These are phyloP conservation scores for Ramalina intermedia DNA, from an alignment of 495 filamentous ascomycete genomes.

Conservation along the genomic window DNA sequence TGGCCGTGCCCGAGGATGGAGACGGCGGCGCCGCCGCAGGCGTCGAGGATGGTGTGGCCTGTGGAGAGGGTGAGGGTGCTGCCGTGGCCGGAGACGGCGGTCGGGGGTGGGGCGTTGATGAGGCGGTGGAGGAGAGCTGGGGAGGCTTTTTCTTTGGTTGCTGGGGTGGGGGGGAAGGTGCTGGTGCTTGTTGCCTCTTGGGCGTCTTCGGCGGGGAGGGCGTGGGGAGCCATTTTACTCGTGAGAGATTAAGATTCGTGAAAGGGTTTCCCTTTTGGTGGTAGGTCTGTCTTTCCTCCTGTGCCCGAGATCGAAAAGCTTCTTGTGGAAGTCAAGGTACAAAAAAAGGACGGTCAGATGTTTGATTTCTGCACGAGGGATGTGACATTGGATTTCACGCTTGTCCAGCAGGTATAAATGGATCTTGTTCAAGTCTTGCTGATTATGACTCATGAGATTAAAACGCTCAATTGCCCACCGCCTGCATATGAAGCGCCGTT, in stretches of 20 bases:
- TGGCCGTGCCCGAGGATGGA: slow-evolving; percentile 36
- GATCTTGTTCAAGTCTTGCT: no score
- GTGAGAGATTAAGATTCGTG: not conserved
- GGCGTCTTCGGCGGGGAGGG: not conserved
- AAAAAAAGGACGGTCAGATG: no score
- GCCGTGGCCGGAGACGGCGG: slow-evolving; percentile 29
- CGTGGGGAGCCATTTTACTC: not conserved
- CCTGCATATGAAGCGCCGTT: no score
- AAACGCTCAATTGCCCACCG: no score
- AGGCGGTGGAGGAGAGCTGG: slow-evolving; percentile 29
- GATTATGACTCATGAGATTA: no score
- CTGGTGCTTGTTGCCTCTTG: not conserved
- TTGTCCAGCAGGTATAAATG: no score
- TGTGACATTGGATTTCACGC: no score
- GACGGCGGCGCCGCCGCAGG: slow-evolving; percentile 37
- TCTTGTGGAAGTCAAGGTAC: no score
- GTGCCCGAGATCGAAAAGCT: no score
- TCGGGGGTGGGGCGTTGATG: slow-evolving; percentile 26
- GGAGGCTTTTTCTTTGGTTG: not conserved
- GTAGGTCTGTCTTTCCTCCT: no score
- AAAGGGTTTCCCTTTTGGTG: no score
- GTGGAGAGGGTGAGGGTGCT: slow-evolving; percentile 37
- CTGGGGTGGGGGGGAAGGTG: not conserved
- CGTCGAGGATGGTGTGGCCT: slow-evolving; percentile 51
- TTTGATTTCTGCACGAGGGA: no score